Conservation (phyloP, 192 early-diverging fungal genomes). For the Coemansia sp. region DNA sequence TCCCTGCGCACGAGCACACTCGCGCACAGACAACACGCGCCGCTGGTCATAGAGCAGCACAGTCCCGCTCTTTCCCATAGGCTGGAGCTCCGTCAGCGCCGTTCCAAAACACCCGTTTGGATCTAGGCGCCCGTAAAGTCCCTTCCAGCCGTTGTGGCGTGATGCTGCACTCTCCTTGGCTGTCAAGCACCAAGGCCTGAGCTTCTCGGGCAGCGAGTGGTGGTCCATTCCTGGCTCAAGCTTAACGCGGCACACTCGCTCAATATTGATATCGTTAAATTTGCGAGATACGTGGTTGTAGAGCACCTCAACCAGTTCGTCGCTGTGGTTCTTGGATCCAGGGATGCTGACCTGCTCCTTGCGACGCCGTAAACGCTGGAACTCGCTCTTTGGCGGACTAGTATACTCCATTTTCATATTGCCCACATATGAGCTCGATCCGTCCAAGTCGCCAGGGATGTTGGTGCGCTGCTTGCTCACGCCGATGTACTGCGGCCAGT, state of each 20-base stretch:
- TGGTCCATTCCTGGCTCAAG: conserved; percentile 61
- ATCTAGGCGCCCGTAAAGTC: conserved; percentile 64
- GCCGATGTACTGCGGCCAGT: conserved; percentile 34
- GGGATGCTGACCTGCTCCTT: conserved; percentile 32
- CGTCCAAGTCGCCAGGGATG: conserved; percentile 9
- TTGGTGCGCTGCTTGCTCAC: conserved; percentile 22
- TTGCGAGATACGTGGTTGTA: conserved; percentile 57
- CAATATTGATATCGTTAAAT: conserved; percentile 57
- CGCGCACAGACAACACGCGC: conserved; percentile 63
- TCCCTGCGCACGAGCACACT: conserved; percentile 71
- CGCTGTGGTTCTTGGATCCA: conserved; percentile 12
- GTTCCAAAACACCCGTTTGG: conserved; percentile 64
- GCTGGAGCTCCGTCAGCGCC: conserved; percentile 62
- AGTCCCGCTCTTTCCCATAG: conserved; percentile 68
- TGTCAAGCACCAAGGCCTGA: conserved; percentile 63
- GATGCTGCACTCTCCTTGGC: conserved; percentile 57
- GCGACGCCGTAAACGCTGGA: conserved; percentile 56
- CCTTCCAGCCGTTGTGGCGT: conserved; percentile 67
- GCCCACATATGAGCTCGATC: conserved; percentile 48
- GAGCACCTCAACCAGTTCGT: conserved; percentile 39
- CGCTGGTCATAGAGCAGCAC: conserved; percentile 67
- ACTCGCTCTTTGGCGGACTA: conserved; percentile 54
- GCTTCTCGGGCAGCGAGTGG: conserved; percentile 47
- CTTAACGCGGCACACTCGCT: conserved; percentile 59
- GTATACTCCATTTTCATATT: conserved; percentile 47